Conservation (phyloP, 2,329 filamentous ascomycete species). For the Aspergillus piperis region DNA sequence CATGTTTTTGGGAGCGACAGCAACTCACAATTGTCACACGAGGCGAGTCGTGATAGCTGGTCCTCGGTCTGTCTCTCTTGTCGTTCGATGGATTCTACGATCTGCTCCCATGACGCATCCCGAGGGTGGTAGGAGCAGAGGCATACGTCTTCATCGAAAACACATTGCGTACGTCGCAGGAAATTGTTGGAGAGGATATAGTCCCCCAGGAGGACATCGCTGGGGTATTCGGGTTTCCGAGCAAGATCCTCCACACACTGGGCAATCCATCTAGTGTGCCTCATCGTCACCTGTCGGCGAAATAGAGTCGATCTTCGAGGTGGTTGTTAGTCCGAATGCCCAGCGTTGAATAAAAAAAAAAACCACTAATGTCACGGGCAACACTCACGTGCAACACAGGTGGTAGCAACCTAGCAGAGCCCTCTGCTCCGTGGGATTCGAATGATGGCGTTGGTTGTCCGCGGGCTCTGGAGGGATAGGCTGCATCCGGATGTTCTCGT, state of each 20-base stretch:
- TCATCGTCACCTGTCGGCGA: conserved; percentile 14
- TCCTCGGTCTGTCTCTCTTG: background rate
- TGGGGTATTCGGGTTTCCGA: conserved; percentile 9
- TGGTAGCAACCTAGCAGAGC: conserved; percentile 16
- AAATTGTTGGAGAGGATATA: conserved; percentile 5
- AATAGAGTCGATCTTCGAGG: conserved; percentile 10
- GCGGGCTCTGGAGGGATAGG: background rate
- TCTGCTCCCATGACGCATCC: background rate
- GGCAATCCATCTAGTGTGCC: conserved; percentile 13
- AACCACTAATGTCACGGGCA: no score
- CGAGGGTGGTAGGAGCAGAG: background rate
- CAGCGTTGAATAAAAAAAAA: no score
- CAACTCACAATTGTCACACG: conserved; percentile 4
- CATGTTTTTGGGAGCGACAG: background rate
- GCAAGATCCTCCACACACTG: conserved; percentile 7
- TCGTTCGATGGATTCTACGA: background rate
- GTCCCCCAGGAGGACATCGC: conserved; percentile 6
- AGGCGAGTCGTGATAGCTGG: background rate
- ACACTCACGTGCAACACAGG: conserved; percentile 9
- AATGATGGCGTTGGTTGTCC: background rate
- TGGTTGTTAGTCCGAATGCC: background rate
- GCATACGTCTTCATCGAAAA: background rate
- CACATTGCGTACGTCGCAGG: background rate
- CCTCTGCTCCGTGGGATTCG: conserved; percentile 3
- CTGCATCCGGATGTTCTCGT: conserved; percentile 6